These are phyloP conservation scores for Tephrocybe sp. DNA, from an alignment of 768 basidiomycete species.

Conservation along the genomic window DNA sequence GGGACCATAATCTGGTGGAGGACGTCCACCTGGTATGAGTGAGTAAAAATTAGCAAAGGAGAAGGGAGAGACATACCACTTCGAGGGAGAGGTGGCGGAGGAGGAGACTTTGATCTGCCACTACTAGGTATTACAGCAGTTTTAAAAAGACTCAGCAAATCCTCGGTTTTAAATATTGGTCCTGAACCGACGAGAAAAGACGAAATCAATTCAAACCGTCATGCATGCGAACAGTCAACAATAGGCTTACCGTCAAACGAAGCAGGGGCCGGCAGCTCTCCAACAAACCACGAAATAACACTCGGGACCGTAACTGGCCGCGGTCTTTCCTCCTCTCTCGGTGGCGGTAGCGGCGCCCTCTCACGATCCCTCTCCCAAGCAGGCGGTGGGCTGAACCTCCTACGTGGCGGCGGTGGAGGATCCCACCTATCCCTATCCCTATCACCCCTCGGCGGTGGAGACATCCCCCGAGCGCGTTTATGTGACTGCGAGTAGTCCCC, in stretches of 20 bases:
- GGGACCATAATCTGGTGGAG: slow-evolving; percentile 84
- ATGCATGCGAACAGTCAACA: no score
- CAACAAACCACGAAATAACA: slow-evolving; percentile 16
- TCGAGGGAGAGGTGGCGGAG: slow-evolving; percentile 53
- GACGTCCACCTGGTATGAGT: slow-evolving; percentile 51
- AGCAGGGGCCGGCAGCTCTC: slow-evolving; percentile 27
- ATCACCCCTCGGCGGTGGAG: slow-evolving; percentile 10
- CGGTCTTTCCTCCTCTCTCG: slow-evolving; percentile 15
- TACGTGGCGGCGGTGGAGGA: slow-evolving; percentile 7
- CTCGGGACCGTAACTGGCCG: slow-evolving; percentile 4
- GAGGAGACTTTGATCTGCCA: slow-evolving; percentile 53
- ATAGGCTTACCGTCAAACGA: slow-evolving; percentile 79
- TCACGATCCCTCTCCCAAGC: slow-evolving; percentile 12
- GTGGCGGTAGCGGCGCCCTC: slow-evolving; percentile 8
- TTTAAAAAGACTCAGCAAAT: slow-evolving; percentile 81
- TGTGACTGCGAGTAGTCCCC: slow-evolving; percentile 12
- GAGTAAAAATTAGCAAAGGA: not conserved
- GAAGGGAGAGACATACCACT: slow-evolving; percentile 31
- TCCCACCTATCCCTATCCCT: slow-evolving; percentile 17
- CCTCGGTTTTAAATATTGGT: slow-evolving; percentile 86
- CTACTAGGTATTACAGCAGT: slow-evolving; percentile 77
- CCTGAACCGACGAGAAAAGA: slow-evolving; percentile 49
- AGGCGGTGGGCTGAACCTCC: slow-evolving; percentile 9
- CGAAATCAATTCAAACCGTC: no score
- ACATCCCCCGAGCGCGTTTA: slow-evolving; percentile 13